Base-by-base conservation (phyloP, 306 rosid species). In the Citrullus mucosospermus region DNA sequence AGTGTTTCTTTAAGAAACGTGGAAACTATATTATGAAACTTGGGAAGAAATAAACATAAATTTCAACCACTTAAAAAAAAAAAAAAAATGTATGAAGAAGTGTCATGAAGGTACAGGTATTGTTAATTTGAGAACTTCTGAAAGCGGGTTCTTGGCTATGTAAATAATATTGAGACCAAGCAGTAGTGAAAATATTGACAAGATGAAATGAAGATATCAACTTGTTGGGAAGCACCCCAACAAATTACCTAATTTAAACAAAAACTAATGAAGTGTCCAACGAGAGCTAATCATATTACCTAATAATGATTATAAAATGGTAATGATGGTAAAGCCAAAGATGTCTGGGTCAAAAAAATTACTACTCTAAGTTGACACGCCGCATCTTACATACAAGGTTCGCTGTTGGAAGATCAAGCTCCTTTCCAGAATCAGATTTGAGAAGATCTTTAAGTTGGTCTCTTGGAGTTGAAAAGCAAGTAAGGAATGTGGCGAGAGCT, bases 371-470 rank as follows among this genome's bases (percentile, higher is more conserved):
- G 76, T 38, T 88, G 80, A 89, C 83, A 16, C 91, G 93, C 68
- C 99, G 89, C 91, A 96, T 91, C 93, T 92, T 96, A 85, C 91
- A 88, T 17, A 91, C 91, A 77, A 96, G 99, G 87, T 90, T 91
- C 79, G 98, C 93, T 6, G 97, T 92, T 15, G 98, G 93, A 80
- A 85, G 75, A 90, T 96, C 99, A 36, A 92, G 93, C 80, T 87
- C 93, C 82, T 78, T 87, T 75, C 82, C 93, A 6, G 96, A 80
- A 20, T 92, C 99, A 15, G 91, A 71, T 82, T 85, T 88, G 66
- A 90, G 38, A 81, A 96, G 82, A 59, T 96, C 96, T 84, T 85
- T 93, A 76, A 93, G 87, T 87, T 88, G 90, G 39, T 91, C 97
- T 79, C 91, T 96, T 72, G 93, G 61, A 44, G 90, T 84, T 17